A percentile compares a stretch with the other conserved stretches of the same genome.
Evolutionary conservation across 2,329 filamentous ascomycete species (phyloP).

Genomic region (Blumeria hordei): DNA sequence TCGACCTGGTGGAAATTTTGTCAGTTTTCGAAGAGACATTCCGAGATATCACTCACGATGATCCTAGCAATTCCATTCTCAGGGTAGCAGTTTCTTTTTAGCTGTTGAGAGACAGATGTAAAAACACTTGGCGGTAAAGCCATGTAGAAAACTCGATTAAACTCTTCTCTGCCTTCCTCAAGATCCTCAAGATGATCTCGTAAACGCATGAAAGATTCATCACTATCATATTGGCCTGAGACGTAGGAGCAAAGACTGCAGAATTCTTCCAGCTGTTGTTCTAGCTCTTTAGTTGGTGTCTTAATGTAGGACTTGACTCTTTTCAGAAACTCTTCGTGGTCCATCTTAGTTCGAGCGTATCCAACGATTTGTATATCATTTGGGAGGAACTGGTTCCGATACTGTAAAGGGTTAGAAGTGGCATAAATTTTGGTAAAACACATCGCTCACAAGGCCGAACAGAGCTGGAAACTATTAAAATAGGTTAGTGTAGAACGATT

Average conservation of each 20-base stretch:
- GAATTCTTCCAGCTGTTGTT: slow-evolving; percentile 86
- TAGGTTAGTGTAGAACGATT: neutral
- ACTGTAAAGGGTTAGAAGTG: slow-evolving; percentile 26
- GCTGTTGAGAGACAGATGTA: slow-evolving; percentile 86
- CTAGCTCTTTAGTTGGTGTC: slow-evolving; percentile 88
- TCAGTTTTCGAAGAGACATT: slow-evolving; percentile 3
- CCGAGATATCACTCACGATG: slow-evolving; percentile 37
- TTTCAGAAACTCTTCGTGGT: slow-evolving; percentile 82
- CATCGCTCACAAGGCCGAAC: slow-evolving; percentile 68
- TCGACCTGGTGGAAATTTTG: slow-evolving; percentile 41
- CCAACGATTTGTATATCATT: slow-evolving; percentile 93
- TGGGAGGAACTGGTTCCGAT: slow-evolving; percentile 94
- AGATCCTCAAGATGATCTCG: slow-evolving; percentile 68
- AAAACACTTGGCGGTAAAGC: slow-evolving; percentile 93
- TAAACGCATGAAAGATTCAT: slow-evolving; percentile 74
- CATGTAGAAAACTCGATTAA: slow-evolving; percentile 97
- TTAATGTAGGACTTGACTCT: slow-evolving; percentile 97
- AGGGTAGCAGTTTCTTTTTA: slow-evolving; percentile 95
- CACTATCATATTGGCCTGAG: slow-evolving; percentile 92
- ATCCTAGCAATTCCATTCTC: slow-evolving; percentile 74
- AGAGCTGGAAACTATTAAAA: slow-evolving; percentile 64
- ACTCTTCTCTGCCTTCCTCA: slow-evolving; percentile 60
- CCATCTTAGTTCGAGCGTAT: slow-evolving; percentile 99
- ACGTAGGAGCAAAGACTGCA: slow-evolving; percentile 73
- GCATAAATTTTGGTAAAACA: neutral